Percentiles rank a stretch among this genome's conserved stretches.
These are phyloP conservation scores for Ustilago nuda DNA, from an alignment of 1,284 basidiomycete genomes.

Conservation along the genomic window DNA sequence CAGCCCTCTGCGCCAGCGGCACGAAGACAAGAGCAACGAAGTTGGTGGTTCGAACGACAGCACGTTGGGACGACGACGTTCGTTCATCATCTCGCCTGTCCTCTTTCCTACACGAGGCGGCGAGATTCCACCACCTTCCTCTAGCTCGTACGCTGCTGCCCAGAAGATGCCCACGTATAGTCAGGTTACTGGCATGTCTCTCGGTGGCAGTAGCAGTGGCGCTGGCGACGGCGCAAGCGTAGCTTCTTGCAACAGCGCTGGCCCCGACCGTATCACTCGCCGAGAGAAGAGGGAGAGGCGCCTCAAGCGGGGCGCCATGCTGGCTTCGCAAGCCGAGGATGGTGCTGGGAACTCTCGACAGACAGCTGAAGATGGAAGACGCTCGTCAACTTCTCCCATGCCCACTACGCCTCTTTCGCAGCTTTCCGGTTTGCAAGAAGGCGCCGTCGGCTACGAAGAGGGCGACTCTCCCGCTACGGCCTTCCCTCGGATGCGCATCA, in stretches of 20 bases:
- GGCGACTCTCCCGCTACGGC: conserved; percentile 56
- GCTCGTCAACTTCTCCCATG: conserved; percentile 34
- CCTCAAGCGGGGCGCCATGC: conserved; percentile 47
- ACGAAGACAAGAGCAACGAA: conserved; percentile 29
- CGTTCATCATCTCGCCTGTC: conserved; percentile 60
- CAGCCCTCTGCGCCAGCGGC: conserved; percentile 36
- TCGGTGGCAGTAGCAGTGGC: conserved; percentile 23
- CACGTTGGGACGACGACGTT: conserved; percentile 30
- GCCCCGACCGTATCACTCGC: conserved; percentile 55
- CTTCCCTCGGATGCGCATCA: conserved; percentile 59
- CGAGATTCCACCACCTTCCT: conserved; percentile 47
- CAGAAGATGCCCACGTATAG: conserved; percentile 32
- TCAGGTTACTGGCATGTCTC: conserved; percentile 35
- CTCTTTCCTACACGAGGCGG: conserved; percentile 56
- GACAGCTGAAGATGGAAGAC: conserved; percentile 9
- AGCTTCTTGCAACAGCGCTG: conserved; percentile 42
- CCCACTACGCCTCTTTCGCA: conserved; percentile 39
- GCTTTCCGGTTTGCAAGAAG: conserved; percentile 29
- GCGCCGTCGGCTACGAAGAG: conserved; percentile 19
- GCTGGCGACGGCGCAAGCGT: conserved; percentile 41
- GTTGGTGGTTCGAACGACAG: conserved; percentile 23
- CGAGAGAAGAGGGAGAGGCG: conserved; percentile 60
- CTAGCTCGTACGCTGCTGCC: conserved; percentile 15
- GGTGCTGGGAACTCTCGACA: conserved; percentile 25
- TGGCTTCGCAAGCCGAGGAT: conserved; percentile 22